Evolutionary conservation across 1,284 basidiomycete species (phyloP), one percentile per base, ranked within the genome.

Genomic region (Naganishia liquefaciens): DNA sequence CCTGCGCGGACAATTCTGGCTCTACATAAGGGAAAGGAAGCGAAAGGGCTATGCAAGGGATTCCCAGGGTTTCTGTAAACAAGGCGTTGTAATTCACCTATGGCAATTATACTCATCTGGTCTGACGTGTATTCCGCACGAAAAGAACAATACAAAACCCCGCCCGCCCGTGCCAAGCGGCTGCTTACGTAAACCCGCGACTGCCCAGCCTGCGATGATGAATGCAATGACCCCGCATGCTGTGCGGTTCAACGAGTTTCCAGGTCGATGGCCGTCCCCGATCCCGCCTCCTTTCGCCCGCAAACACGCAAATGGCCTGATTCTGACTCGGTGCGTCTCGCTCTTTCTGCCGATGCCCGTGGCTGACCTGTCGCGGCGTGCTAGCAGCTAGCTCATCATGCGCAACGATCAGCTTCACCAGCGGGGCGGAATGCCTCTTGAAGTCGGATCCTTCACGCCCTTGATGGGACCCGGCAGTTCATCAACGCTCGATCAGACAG

Each of bases 1-100:
- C 74, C 1, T 80, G 79, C 65, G 72, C 72, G 25, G 72, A 75
- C 57, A 75, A 76, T 68, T 71, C 72, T n/a, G 65, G 62, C 23
- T 70, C 65, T 2, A 54, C 57, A 10, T 65, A 37, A 54, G 6
- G 17, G 13, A 21, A 23, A 62, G 28, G 23, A 11, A 21, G 51
- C 37, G 25, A n/a, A n/a, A 52, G n/a, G 25, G 4, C 19, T 3
- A 33, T 37, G 37, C 28, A 53, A 53, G 33, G 37, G 33, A 30
- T 53, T n/a, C 28, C 21, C 51, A 53, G 37, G 21, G 25, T 53
- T 10, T 53, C n/a, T 27, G 17, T 15, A 13, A 50, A 28, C 27
- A 50, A 28, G 17, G 11, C 21, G 47, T 23, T 15, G 23, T 25
- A 23, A 49, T 15, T 23, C 47, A 23, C 15, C n/a, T 49, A 23